Evolutionary conservation across 2,329 filamentous ascomycete genomes (phyloP).

Genomic region (Neodidymelliopsis sp.): DNA sequence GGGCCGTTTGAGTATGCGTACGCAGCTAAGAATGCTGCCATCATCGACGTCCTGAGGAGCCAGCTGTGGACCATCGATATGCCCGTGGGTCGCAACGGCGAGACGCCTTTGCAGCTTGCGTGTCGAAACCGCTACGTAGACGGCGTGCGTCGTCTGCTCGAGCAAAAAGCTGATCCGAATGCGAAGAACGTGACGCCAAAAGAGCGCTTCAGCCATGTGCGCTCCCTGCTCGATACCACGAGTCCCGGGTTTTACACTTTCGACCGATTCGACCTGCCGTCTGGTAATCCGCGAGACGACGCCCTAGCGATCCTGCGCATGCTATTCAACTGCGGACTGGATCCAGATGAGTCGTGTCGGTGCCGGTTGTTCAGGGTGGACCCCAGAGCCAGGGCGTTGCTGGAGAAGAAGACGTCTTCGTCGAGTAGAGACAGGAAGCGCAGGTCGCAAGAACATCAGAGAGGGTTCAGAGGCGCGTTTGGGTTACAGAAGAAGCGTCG

Average conservation of each 20-base stretch:
- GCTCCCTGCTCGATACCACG: slow-evolving; percentile 9
- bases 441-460: slow-evolving; percentile 5
- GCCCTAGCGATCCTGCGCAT: slow-evolving; percentile 15
- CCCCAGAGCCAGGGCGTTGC: slow-evolving; percentile 1
- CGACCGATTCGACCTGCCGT: slow-evolving; percentile 17
- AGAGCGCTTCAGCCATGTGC: slow-evolving; percentile 17
- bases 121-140: slow-evolving; percentile 19
- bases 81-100: slow-evolving; percentile 15
- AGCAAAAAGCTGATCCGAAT: slow-evolving; percentile 15
- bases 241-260: slow-evolving; percentile 11
- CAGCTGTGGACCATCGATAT: slow-evolving; percentile 17
- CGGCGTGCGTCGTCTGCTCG: slow-evolving; percentile 18
- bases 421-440: slow-evolving; percentile 7
- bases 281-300: slow-evolving; percentile 14
- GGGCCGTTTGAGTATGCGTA: slow-evolving; percentile 18
- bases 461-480: slow-evolving; percentile 13
- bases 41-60: slow-evolving; percentile 10
- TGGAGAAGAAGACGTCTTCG: slow-evolving; percentile 14
- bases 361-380: slow-evolving; percentile 15
- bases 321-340: slow-evolving; percentile 16
- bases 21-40: slow-evolving; percentile 10
- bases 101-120: slow-evolving; percentile 14
- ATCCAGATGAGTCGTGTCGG: slow-evolving; percentile 15
- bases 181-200: slow-evolving; percentile 9
- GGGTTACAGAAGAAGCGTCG: slow-evolving; percentile 14